Evolutionary conservation across 1,284 basidiomycete species (phyloP).

Genomic region (Pseudozyma tsukubaensis): DNA sequence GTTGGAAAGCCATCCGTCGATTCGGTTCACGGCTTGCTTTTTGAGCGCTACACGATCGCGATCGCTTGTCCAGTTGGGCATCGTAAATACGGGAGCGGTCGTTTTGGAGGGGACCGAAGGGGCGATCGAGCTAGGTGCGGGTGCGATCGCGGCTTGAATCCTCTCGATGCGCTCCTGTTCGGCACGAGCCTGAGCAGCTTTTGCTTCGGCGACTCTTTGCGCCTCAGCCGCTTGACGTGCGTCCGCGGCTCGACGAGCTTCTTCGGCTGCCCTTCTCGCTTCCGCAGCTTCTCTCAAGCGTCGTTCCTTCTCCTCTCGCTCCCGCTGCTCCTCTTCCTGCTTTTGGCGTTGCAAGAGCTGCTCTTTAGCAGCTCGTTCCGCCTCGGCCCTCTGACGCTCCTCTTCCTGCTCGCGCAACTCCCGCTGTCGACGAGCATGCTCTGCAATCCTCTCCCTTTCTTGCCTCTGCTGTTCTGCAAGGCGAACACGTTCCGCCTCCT

Average conservation of each 20-base stretch:
- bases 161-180: slow-evolving; percentile 6
- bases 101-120: slow-evolving; percentile 39
- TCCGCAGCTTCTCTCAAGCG: slow-evolving; percentile 17
- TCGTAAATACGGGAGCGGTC: slow-evolving; percentile 11
- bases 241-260: slow-evolving; percentile 7
- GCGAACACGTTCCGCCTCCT: slow-evolving; percentile 13
- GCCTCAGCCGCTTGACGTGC: slow-evolving; percentile 7
- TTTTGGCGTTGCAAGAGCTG: slow-evolving; percentile 4
- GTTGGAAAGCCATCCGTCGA: slow-evolving; percentile 56
- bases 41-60: slow-evolving; percentile 44
- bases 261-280: slow-evolving; percentile 1
- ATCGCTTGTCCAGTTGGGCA: slow-evolving; percentile 27
- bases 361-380: slow-evolving; percentile 16
- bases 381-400: slow-evolving; percentile 29
- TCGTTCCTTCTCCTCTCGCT: slow-evolving; percentile 17
- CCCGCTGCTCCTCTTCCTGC: slow-evolving; percentile 23
- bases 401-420: slow-evolving; percentile 33
- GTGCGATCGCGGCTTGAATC: slow-evolving; percentile 18
- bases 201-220: not conserved
- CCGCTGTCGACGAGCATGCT: slow-evolving; percentile 25
- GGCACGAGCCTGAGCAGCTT: slow-evolving; percentile 4
- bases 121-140: slow-evolving; percentile 16
- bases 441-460: slow-evolving; percentile 39
- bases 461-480: slow-evolving; percentile 29
- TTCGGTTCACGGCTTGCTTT: slow-evolving; percentile 50